phyloP scores from a whole-genome alignment of 768 basidiomycete genomes.

The Lenzites betulinus region DNA sequence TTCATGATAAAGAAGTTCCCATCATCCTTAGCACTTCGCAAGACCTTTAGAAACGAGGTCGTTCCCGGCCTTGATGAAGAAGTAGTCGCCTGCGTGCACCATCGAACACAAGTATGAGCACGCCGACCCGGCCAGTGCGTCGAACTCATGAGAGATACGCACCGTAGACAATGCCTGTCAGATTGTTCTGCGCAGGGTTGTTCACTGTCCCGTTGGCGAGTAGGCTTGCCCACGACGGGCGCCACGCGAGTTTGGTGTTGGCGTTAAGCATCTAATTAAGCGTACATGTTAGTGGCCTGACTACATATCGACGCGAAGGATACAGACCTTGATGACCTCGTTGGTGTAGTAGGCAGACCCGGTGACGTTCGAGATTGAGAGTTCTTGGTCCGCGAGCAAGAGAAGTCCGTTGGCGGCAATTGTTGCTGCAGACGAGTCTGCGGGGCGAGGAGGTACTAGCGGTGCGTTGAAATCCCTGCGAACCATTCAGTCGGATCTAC shows the following conservation, averaged over 20 bases:
- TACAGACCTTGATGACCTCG: conserved; percentile 50
- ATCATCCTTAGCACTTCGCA: conserved; percentile 22
- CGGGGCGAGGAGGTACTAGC: conserved; percentile 53
- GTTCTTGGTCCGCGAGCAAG: conserved; percentile 49
- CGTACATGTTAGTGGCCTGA: not conserved
- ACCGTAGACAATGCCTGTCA: conserved; percentile 66
- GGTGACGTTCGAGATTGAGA: conserved; percentile 33
- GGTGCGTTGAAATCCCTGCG: conserved; percentile 77
- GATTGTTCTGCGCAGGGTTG: conserved; percentile 49
- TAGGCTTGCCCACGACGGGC: conserved; percentile 61
- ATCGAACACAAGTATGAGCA: not conserved
- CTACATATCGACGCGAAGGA: not conserved
- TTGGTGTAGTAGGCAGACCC: conserved; percentile 44
- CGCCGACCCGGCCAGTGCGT: not conserved
- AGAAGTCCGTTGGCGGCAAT: conserved; percentile 63
- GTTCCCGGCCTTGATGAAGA: conserved; percentile 58
- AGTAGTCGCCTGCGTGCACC: conserved; percentile 57
- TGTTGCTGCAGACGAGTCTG: conserved; percentile 71
- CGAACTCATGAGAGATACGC: conserved; percentile 1
- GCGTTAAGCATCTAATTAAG: conserved; percentile 43
- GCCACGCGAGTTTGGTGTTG: conserved; percentile 57
- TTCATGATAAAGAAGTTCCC: too few relatives aligned
- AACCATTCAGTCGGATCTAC: not conserved
- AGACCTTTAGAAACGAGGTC: conserved; percentile 49
- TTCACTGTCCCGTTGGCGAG: conserved; percentile 70